These are phyloP conservation scores for Escallonia rubra DNA, from an alignment of 129 eudicot species.

Conservation along the genomic window DNA sequence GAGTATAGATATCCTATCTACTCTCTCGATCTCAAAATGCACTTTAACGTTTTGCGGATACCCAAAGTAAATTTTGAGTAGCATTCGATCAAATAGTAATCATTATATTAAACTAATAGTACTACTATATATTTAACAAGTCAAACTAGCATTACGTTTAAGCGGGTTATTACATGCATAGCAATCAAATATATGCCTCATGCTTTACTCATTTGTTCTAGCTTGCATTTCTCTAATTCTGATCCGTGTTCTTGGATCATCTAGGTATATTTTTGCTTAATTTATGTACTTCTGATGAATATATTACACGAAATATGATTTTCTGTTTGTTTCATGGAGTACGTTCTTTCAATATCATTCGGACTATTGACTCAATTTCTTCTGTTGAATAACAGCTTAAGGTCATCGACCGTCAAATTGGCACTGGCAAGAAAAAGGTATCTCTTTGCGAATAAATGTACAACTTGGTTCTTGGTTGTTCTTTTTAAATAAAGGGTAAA, in stretches of 20 bases:
- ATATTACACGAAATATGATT: not conserved
- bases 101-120: too few species aligned
- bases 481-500: not conserved
- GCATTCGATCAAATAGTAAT: too few species aligned
- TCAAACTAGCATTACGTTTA: too few species aligned
- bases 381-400: constrained; percentile 37
- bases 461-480: not conserved
- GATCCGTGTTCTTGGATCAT: not conserved
- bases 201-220: too few species aligned
- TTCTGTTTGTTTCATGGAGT: not conserved
- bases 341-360: not conserved
- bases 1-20: too few species aligned
- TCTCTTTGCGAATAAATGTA: not conserved
- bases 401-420: constrained; percentile 43
- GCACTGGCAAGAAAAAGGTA: constrained; percentile 75
- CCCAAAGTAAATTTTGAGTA: too few species aligned
- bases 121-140: too few species aligned
- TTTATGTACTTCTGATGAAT: not conserved
- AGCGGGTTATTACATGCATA: too few species aligned
- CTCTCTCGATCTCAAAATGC: too few species aligned
- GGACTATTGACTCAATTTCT: not conserved
- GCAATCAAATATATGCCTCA: too few species aligned
- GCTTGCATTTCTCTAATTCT: not conserved
- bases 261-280: not conserved
- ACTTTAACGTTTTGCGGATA: too few species aligned